Percentiles rank a stretch among this genome's conserved stretches.
Conservation (phyloP, 108 stramenopile genomes). For the Fragilaria crotonensis region DNA sequence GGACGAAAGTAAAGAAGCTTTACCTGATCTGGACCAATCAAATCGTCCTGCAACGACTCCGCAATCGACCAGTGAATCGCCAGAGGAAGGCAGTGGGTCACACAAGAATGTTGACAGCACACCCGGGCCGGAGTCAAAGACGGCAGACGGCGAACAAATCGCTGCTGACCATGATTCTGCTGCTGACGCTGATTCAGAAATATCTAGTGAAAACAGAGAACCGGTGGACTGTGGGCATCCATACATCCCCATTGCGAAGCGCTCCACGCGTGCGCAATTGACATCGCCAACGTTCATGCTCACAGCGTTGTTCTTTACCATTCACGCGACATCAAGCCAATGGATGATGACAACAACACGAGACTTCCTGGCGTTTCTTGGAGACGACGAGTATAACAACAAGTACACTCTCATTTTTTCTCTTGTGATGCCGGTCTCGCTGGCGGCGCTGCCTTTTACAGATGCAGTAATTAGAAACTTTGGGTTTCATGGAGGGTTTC, state of each 20-base stretch:
- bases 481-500: slow-evolving; percentile 27
- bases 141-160: not conserved
- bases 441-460: slow-evolving; percentile 30
- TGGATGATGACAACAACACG: slow-evolving; percentile 28
- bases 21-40: too few species aligned
- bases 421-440: slow-evolving; percentile 26
- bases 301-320: slow-evolving; percentile 24
- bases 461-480: slow-evolving; percentile 17
- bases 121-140: too few species aligned
- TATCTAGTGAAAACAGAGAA: too few species aligned
- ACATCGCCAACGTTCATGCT: slow-evolving; percentile 16
- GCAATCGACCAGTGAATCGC: not conserved
- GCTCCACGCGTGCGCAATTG: slow-evolving; percentile 16
- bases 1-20: too few species aligned
- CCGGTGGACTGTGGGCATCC: too few species aligned
- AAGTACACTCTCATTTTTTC: slow-evolving; percentile 37
- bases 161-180: not conserved
- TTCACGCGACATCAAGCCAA: slow-evolving; percentile 20
- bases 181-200: not conserved
- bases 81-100: not conserved
- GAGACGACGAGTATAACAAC: slow-evolving; percentile 39
- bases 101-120: too few species aligned
- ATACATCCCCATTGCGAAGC: slow-evolving; percentile 22
- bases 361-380: slow-evolving; percentile 30
- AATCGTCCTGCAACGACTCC: not conserved